Base-by-base conservation (phyloP, 2,329 filamentous ascomycete species). In the Colletotrichum tamarilloi region DNA sequence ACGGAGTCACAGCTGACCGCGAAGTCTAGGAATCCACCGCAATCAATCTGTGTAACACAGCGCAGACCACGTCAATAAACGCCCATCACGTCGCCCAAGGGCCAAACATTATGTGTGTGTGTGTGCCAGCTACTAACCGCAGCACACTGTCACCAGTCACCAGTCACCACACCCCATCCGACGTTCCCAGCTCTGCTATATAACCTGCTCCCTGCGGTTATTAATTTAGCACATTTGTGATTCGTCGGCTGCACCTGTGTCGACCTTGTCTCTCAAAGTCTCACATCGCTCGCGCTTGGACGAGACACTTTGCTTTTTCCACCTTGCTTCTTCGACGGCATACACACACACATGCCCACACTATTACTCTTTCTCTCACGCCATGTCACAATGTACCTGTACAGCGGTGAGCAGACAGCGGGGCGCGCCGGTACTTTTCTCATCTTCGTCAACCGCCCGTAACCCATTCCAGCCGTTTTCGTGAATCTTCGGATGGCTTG, bases 231-330 rank as follows among this genome's bases (percentile, higher is more conserved):
- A 62, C 46, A 14, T 19, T 7, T 56, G 35, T 53, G 62, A 70
- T 62, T 70, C 55, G 71, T 56, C 53, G 55, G 62, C 68, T 70
- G 59, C 67, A 19, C 56, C 67, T 73, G 71, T 73, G 67, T 65
- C 38, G 66, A 38, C 46, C 59, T 22, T 73, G 67, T 70, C 71
- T 73, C 67, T 70, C 12, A 65, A 57, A 59, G 56, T 62, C 71
- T 70, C 62, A 70, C 60, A 49, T 53, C 59, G 60, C 60, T 42
- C 42, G 67, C 62, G 67, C 71, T 73, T 59, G 60, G 55, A 62
- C 56, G 35, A 53, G 22, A n/a, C 57, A 52, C 35, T 26, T 73
- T 73, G 71, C 71, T 73, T 73, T 73, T 70, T 22, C 16, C 46
- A 14, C 19, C 30, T 73, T 73, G 67, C 67, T 70, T 73, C 60